Conservation (phyloP, 257 asterid species). For the Capsicum pubescens region DNA sequence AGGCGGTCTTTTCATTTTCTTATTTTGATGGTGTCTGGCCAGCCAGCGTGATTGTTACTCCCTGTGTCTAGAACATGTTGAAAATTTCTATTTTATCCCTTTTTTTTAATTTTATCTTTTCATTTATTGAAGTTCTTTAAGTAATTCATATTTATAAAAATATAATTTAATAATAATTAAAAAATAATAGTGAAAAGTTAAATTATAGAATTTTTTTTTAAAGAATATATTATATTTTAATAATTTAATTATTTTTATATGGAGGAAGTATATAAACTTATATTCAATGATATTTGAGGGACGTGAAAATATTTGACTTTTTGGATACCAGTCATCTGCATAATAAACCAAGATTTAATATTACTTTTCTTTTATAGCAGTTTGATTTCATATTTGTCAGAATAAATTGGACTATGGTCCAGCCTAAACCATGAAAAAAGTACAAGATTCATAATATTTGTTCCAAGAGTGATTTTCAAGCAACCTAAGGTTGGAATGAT, state of each 20-base stretch:
- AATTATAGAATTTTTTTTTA: too few species aligned
- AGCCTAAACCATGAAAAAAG: conserved; percentile 28
- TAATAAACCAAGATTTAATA: background rate
- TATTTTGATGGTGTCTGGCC: background rate
- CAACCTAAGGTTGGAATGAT: conserved; percentile 39
- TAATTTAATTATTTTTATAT: too few species aligned
- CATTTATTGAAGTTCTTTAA: too few species aligned
- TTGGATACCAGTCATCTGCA: background rate
- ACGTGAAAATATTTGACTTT: background rate
- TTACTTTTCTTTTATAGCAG: too few species aligned
- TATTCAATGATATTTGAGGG: background rate
- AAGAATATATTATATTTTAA: too few species aligned
- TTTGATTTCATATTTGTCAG: too few species aligned
- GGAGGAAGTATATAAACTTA: background rate
- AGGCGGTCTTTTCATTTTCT: background rate
- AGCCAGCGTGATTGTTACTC: background rate
- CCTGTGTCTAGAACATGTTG: too few species aligned
- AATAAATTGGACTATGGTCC: background rate
- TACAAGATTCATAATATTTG: conserved; percentile 25
- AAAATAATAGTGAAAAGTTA: too few species aligned
- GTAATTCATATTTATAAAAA: too few species aligned
- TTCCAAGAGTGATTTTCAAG: conserved; percentile 40
- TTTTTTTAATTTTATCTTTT: too few species aligned
- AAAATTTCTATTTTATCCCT: too few species aligned
- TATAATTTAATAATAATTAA: too few species aligned